phyloP scores from a whole-genome alignment of 2,329 filamentous ascomycete genomes.

The Xylariaceae sp. region DNA sequence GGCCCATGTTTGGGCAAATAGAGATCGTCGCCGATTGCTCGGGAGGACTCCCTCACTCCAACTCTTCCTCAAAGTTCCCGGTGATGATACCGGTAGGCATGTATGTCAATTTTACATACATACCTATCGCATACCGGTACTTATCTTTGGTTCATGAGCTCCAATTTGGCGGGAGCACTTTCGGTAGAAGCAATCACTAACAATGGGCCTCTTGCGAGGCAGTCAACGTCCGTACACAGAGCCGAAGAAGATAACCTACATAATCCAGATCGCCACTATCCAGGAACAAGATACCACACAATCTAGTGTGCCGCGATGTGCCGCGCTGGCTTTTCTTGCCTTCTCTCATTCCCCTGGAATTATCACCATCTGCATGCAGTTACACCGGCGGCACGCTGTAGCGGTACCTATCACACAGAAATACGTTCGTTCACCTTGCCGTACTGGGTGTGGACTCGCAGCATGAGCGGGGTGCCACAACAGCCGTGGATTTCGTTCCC shows the following conservation, averaged over 20 bases:
- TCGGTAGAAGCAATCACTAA: no score
- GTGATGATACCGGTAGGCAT: background rate
- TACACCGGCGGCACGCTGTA: background rate
- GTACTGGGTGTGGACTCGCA: background rate
- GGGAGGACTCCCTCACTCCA: background rate
- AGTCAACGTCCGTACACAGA: no score
- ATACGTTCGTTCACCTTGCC: no score
- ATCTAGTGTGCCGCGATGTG: no score
- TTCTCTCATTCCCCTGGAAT: background rate
- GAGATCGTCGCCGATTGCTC: constrained; percentile 17
- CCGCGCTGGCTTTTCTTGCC: background rate
- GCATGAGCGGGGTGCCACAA: background rate
- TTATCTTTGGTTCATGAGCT: no score
- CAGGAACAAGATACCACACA: no score
- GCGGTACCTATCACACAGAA: background rate
- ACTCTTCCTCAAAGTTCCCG: background rate
- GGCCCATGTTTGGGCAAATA: constrained; percentile 4
- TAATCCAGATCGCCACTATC: no score
- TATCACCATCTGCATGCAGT: background rate
- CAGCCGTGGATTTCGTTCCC: background rate
- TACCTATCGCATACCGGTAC: no score
- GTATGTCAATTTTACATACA: background rate
- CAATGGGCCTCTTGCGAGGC: no score
- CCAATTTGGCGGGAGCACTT: no score
- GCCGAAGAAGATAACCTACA: no score